Evolutionary conservation across 208 protist species (phyloP).

Genomic region (Crithidia fasciculata): DNA sequence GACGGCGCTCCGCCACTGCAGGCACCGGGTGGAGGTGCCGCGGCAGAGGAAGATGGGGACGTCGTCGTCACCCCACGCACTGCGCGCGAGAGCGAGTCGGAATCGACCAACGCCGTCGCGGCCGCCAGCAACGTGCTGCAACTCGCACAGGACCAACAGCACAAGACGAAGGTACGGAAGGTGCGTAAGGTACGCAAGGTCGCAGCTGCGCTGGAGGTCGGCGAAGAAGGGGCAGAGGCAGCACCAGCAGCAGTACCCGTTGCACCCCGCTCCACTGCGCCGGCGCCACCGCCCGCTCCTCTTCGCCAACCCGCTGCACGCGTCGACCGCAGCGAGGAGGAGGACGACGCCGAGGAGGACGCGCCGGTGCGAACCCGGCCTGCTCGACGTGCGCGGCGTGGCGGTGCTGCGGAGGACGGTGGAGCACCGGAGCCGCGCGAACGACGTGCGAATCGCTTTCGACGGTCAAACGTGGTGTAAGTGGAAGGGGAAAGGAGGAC

Average conservation of each 20-base stretch:
- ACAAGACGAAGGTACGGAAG: slow-evolving; percentile 22
- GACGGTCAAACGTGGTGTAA: slow-evolving; percentile 33
- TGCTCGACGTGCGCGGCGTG: slow-evolving; percentile 17
- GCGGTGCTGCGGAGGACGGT: slow-evolving; percentile 1
- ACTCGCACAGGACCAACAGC: slow-evolving; percentile 36
- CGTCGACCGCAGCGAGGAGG: slow-evolving; percentile 1
- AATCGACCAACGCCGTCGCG: slow-evolving; percentile 13
- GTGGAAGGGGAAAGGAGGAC: background rate
- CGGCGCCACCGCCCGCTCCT: background rate
- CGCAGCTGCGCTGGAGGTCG: background rate
- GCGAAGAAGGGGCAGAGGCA: background rate
- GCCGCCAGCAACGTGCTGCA: slow-evolving; percentile 28
- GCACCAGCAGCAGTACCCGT: background rate
- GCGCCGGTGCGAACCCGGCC: background rate
- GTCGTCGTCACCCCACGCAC: slow-evolving; percentile 22
- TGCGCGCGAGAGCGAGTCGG: slow-evolving; percentile 18
- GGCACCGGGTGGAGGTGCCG: background rate
- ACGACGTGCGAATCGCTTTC: slow-evolving; percentile 40
- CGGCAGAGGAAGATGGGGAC: background rate
- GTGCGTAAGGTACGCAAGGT: slow-evolving; percentile 6
- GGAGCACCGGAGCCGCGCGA: slow-evolving; percentile 30
- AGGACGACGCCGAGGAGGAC: background rate
- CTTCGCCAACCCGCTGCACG: background rate
- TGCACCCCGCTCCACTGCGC: background rate
- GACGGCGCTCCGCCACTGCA: background rate